Base-by-base conservation (phyloP, 2,329 filamentous ascomycete species). In the Aspergillus fructus region DNA sequence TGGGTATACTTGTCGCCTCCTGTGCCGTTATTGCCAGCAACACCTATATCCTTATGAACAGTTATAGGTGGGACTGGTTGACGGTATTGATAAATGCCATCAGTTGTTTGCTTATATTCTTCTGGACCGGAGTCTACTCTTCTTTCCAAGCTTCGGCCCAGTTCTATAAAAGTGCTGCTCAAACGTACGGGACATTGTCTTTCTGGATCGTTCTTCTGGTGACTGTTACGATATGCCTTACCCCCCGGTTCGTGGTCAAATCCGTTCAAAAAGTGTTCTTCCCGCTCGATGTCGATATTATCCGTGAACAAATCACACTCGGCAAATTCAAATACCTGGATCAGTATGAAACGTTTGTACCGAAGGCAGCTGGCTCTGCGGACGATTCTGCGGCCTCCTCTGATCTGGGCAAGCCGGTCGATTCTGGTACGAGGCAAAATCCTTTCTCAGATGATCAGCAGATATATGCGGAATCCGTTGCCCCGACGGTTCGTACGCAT, bases 41-140 rank as follows among this genome's bases (percentile, higher is more conserved):
- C 75, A 79, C 88, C 58, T 99, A 97, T 78, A 91, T 99, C 65
- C 80, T 99, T 63, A 87, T 97, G 78, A 99, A 99, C 76, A 96
- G 90, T 1, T 97, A 96, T 75, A 86, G 93, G 59, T 99, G 94
- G 94, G 94, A 99, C 74, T 99, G 93, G 93, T 81, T 99, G 68
- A 96, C 96, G 77, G 76, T 93, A 21, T 79, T 96, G 58, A 88
- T 97, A 61, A 89, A 96, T 51, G 76, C 77, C 23, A 83, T 97
- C 73, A 96, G 92, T 76, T 89, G 89, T 61, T 73, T 97, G 30
- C 85, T 97, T 67, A 85, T 97, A 69, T 99, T 92, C 81, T 89
- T 96, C 78, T 97, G 94, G 92, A 97, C 94, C 5, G 94, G 92
- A 30, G 83, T 96, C 39, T 99, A 96, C 77, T 87, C 87, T 0